Evolutionary conservation across 73 alveolate species (phyloP), one percentile per base, ranked within the genome.

Genomic region (Paramecium sexaurelia): DNA sequence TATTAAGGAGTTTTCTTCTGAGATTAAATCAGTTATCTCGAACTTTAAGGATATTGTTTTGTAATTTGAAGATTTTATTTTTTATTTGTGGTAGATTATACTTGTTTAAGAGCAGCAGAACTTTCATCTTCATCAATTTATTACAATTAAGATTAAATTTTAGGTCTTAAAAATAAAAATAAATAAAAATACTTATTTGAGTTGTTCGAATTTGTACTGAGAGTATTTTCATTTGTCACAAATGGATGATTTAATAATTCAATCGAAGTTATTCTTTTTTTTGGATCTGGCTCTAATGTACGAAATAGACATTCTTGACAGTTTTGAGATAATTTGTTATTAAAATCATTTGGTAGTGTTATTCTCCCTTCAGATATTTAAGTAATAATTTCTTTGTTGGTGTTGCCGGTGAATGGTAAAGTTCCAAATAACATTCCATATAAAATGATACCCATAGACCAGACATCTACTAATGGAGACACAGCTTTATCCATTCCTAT

Each of bases 371-470:
- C 86, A 7, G 55, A 47, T 6, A 92, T 92, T 67, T 87, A 36
- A 33, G 56, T 24, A 17, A 92, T 73, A 24, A 92, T 71, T 20
- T 75, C 95, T 35, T 55, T 57, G 32, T 92, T 92, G 10, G 86
- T 88, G 8, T 69, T 35, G 6, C 97, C 97, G 32, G 82, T 45
- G 82, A 96, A 96, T 17, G 99, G 99, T 51, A 95, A 69, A 8
- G 78, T 87, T 35, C 95, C 95, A 0, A 92, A 71, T 7, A 94
- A 29, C 85, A 95, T 68, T 47, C 93, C 67, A 86, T 92, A 96
- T 20, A 94, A 55, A 22, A 96, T 94, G 41, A 96, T 89, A 10
- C 96, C 96, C 92, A 92, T 68, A 27, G 94, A 45, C 92, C 96
- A 92, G 26, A 92, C 92, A 69, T 92, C 96, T 2, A 92, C 83